Base-by-base conservation (phyloP, 306 rosid genomes). In the Trifolium dubium region DNA sequence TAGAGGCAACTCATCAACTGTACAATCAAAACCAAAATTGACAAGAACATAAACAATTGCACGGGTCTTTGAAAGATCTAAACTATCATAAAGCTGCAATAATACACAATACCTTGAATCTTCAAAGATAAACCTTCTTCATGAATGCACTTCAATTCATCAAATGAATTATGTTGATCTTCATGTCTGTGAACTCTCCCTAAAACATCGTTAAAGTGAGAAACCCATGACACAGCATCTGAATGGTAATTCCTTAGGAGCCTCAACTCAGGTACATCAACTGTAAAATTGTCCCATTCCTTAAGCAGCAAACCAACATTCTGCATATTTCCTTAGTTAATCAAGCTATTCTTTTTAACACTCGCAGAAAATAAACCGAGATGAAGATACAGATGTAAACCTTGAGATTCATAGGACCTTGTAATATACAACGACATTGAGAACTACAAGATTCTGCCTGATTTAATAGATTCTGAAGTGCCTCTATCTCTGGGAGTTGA, bases 1-100 rank as follows among this genome's bases (percentile, higher is more conserved):
- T 23, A 85, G 44, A 54, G 96, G 88, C 68, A 91, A 84, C 76
- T 87, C 95, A 59, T 94, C 92, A 84, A 94, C 99, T 94, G 89
- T 68, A 80, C 46, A 81, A 79, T 64, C 65, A 80, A 78, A 86
- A 76, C 77, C 46, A 63, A 76, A 78, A 60, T 76, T 68, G 64
- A 80, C 53, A 79, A 72, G n/a, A 51, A 29, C 55, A 79, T 18
- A 28, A 30, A 79, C 60, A 81, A 76, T 54, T 50, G 64, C 73
- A 72, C 5, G 32, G 79, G 37, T 50, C 43, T 60, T 23, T 53
- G 64, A 72, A 46, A 69, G 19, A 63, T 15, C 68, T 53, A 41
- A 51, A 59, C 59, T 18, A 75, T 65, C 53, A 67, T 64, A 47
- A 46, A 75, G 40, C 40, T 59, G 59, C 11, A 73, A 62, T 47